Conservation (phyloP, 352 stramenopile species). For the Pythium phragmitis region DNA sequence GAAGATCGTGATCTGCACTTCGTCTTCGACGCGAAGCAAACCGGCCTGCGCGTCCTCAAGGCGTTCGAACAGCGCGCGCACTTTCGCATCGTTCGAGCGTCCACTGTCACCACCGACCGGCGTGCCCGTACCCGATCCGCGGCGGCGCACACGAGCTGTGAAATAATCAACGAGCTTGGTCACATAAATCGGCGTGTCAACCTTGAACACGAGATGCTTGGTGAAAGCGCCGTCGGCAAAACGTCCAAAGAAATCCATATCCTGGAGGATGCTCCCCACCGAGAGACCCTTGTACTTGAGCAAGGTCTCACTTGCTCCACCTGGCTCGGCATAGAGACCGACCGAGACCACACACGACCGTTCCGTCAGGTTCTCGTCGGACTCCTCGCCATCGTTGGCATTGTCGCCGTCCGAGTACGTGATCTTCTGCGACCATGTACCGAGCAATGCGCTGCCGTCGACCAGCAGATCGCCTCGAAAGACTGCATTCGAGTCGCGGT, state of each 20-base stretch:
- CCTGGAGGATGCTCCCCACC: constrained; percentile 71
- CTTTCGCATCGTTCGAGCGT: constrained; percentile 15
- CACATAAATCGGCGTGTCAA: constrained; percentile 40
- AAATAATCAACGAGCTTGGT: constrained; percentile 54
- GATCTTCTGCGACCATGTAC: constrained; percentile 71
- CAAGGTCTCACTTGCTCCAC: constrained; percentile 52
- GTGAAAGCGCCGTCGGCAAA: constrained; percentile 62
- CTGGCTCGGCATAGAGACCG: constrained; percentile 69
- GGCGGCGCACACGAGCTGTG: constrained; percentile 38
- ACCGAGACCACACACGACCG: constrained; percentile 47
- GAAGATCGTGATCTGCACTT: constrained; percentile 52
- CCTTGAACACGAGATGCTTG: constrained; percentile 75
- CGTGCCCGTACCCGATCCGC: constrained; percentile 17
- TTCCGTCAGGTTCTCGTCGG: background rate
- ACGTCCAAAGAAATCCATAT: constrained; percentile 71
- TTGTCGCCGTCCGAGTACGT: constrained; percentile 11
- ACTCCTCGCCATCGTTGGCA: background rate
- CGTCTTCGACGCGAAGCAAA: constrained; percentile 43
- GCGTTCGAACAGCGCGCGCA: constrained; percentile 28
- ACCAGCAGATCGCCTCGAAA: constrained; percentile 59
- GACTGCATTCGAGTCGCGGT: constrained; percentile 58
- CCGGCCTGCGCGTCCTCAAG: constrained; percentile 33
- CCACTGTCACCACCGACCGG: constrained; percentile 3
- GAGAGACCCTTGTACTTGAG: constrained; percentile 84
- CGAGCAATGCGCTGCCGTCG: constrained; percentile 58